Base-by-base conservation (phyloP, 2,329 filamentous ascomycete genomes). In the Mariannaea sp. region DNA sequence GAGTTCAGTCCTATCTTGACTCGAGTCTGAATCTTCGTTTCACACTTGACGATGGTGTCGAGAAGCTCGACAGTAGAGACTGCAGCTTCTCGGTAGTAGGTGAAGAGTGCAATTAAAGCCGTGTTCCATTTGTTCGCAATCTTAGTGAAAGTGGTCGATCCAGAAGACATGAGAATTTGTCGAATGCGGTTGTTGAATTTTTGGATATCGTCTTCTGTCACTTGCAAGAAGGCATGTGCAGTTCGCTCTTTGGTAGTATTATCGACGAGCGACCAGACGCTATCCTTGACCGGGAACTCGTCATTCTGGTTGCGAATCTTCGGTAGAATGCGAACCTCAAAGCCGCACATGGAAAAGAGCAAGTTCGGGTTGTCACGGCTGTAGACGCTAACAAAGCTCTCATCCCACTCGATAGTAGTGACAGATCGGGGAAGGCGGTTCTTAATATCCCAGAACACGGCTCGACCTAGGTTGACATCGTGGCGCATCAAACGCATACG, bases 121-220 rank as follows among this genome's bases (percentile, higher is more conserved):
- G 94, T 99, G 74, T 99, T 99, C 94, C 95, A 99, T 77, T 99
- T 99, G 77, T 99, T 99, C 40, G 95, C 94, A 68, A 99, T 99
- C 82, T 99, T 99, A 39, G 94, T 99, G 76, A 99, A 99, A 0
- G 94, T 99, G 0, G 94, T 99, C 5, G 91, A 96, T n/a, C 94
- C 95, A 53, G 94, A 97, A 9, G 93, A 97, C 94, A 99, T 99
- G 51, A 99, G 81, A 70, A 99, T 99, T 69, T 99, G 94, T 55
- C 94, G 86, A 68, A 99, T 99, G 35, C 95, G 87, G 73, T 99
- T 99, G 75, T 99, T 99, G 80, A 99, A 99, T 74, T 97, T 97
- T 61, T 93, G 89, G 42, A 99, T 93, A 68, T 99, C 94, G 69
- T 97, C 94, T 68, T 97, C 93, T 0, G 94, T 97, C 17, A 99